Base-by-base conservation (phyloP, 208 protist genomes). In the Crithidia mellificae region DNA sequence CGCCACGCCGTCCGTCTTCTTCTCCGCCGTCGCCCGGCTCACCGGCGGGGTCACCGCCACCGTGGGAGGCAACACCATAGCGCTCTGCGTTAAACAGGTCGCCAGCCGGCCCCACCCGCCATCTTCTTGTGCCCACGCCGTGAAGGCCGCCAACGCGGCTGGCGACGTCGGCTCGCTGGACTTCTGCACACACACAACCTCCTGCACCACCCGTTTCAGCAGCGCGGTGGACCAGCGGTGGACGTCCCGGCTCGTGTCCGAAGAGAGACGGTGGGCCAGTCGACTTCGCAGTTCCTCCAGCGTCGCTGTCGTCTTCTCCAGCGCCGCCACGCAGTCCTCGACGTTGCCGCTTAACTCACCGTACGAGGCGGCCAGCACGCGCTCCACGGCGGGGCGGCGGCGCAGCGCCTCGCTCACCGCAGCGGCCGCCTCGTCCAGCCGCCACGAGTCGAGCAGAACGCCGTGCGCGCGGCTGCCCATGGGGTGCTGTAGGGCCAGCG, bases 221-320 rank as follows among this genome's bases (percentile, higher is more conserved):
- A 92, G 58, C 49, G 75, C 54, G 1, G 4, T 52, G 20, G 72
- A 80, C 87, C 87, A 92, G 51, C 67, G 66, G 22, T 71, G 49
- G 32, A 84, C 68, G 34, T 91, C 83, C 11, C 85, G 77, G 20
- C 43, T 53, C 17, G 81, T 85, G 53, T 92, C 87, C 6, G 84
- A 84, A 15, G 71, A 78, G 20, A 95, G 67, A 6, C 85, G 84
- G 15, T 51, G 65, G 14, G 84, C 78, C 15, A 95, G 81, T 11
- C 87, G 83, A 41, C 77, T 86, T 36, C 87, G 87, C 53, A 95
- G 73, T 57, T 67, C 62, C 64, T 89, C 86, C 44, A 95, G 75
- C 27, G 63, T 62, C 36, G 80, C 50, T 15, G 51, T 71, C 25
- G 41, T 70, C 9, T 78, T 68, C 64, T 77, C 68, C 69, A 91